Percentiles rank a stretch among this genome's conserved stretches.
phyloP scores from a whole-genome alignment of 2,329 filamentous ascomycete genomes.

The Microdochium trichocladiopsis region DNA sequence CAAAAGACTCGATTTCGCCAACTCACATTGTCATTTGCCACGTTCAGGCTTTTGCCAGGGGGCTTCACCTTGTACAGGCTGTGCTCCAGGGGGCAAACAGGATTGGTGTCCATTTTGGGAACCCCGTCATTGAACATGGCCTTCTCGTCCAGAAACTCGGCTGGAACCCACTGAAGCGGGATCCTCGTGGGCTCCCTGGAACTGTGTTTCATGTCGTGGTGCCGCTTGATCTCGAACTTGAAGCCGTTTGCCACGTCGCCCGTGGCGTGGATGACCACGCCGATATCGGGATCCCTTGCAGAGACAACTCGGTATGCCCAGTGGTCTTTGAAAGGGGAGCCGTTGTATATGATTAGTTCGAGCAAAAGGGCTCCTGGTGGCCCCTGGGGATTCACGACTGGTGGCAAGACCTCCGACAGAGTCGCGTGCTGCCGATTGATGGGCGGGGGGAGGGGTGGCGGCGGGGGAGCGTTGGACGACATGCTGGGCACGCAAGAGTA shows the following conservation, averaged over 20 bases:
- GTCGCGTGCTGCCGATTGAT: no score
- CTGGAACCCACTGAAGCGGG: not conserved
- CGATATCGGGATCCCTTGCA: not conserved
- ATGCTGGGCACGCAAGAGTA: no score
- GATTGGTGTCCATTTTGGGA: not conserved
- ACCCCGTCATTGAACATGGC: not conserved
- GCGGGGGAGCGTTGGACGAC: no score
- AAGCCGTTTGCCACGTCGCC: not conserved
- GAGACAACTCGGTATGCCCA: not conserved
- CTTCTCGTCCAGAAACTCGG: not conserved
- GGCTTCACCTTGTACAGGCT: not conserved
- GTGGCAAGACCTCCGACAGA: no score
- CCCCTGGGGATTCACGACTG: no score
- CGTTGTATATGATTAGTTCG: not conserved
- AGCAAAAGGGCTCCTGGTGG: not conserved
- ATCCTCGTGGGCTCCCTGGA: no score
- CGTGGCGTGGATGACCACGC: not conserved
- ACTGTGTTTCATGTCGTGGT: not conserved
- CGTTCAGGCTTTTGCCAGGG: not conserved
- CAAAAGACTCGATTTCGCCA: not conserved
- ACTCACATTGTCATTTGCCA: not conserved
- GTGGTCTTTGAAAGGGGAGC: not conserved
- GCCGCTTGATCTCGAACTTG: not conserved
- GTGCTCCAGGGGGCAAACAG: not conserved
- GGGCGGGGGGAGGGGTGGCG: no score